Conservation (phyloP, 495 filamentous ascomycete species). For the Penicillium maclennaniae region DNA sequence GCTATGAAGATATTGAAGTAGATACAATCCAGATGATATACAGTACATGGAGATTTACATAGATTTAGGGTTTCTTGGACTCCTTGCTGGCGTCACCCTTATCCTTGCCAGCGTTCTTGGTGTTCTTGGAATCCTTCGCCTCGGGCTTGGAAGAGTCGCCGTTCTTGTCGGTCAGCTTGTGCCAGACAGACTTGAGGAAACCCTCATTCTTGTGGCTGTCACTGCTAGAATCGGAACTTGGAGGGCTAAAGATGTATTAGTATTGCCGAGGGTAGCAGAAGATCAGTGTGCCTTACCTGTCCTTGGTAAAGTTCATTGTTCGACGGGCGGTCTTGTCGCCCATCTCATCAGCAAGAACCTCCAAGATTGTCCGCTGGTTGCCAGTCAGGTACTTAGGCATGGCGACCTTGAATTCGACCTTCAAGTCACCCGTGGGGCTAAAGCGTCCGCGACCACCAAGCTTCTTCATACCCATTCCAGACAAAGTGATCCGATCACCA, state of each 20-base stretch:
- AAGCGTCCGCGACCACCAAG: constrained; percentile 53
- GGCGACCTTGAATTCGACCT: constrained; percentile 87
- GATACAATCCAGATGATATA: constrained; percentile 32
- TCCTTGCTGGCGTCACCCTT: constrained; percentile 38
- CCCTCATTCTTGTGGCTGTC: constrained; percentile 69
- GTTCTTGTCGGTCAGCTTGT: constrained; percentile 75
- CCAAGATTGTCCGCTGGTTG: constrained; percentile 86
- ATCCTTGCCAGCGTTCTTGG: constrained; percentile 27
- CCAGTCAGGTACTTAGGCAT: constrained; percentile 91
- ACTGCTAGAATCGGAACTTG: constrained; percentile 14
- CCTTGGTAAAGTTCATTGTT: constrained; percentile 69
- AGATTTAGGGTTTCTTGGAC: constrained; percentile 49
- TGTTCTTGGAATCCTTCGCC: constrained; percentile 24
- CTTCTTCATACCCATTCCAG: constrained; percentile 89
- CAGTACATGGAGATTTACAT: constrained; percentile 26
- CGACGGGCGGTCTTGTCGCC: constrained; percentile 86
- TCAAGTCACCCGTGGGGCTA: constrained; percentile 67
- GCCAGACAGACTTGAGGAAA: constrained; percentile 86
- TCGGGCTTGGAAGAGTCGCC: constrained; percentile 39
- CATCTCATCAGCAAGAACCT: constrained; percentile 95
- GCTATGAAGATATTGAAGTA: constrained; percentile 40
- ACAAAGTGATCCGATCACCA: constrained; percentile 81
- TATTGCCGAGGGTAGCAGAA: background rate
- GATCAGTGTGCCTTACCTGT: constrained; percentile 34
- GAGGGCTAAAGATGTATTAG: constrained; percentile 12